Conservation (phyloP, 306 rosid species). For the Cucumis sativus region DNA sequence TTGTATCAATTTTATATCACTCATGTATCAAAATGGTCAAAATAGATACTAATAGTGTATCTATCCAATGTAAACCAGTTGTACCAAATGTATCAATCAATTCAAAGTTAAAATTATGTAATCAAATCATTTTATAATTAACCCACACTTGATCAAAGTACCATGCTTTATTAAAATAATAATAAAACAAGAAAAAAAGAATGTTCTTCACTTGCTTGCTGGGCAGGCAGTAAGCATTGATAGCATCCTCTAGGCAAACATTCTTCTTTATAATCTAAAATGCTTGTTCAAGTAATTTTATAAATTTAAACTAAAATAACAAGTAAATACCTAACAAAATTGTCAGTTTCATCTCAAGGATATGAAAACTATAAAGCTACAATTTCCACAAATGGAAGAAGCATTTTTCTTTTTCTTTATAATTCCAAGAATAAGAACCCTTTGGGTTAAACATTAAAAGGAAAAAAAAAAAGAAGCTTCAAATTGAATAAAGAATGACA, state of each 20-base stretch:
- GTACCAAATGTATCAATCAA: too few relatives aligned
- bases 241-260: neutral
- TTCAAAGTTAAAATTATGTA: neutral
- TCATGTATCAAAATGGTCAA: too few relatives aligned
- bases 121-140: neutral
- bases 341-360: neutral
- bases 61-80: too few relatives aligned
- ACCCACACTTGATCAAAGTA: neutral
- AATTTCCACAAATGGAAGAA: neutral
- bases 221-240: neutral
- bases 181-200: neutral
- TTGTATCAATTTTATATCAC: too few relatives aligned
- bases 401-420: slow-evolving; percentile 18
- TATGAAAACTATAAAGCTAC: neutral
- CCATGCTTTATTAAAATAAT: neutral
- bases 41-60: too few relatives aligned
- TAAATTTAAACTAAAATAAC: neutral
- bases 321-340: neutral
- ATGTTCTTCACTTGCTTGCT: neutral
- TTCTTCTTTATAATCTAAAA: neutral
- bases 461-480: slow-evolving; percentile 9
- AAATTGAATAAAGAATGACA: slow-evolving; percentile 9
- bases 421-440: slow-evolving; percentile 25
- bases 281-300: neutral
- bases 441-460: slow-evolving; percentile 13